Evolutionary conservation across 106 monocot genomes (phyloP), one percentile per base, ranked within the genome.

Genomic region (Apostasia shenzhenica): DNA sequence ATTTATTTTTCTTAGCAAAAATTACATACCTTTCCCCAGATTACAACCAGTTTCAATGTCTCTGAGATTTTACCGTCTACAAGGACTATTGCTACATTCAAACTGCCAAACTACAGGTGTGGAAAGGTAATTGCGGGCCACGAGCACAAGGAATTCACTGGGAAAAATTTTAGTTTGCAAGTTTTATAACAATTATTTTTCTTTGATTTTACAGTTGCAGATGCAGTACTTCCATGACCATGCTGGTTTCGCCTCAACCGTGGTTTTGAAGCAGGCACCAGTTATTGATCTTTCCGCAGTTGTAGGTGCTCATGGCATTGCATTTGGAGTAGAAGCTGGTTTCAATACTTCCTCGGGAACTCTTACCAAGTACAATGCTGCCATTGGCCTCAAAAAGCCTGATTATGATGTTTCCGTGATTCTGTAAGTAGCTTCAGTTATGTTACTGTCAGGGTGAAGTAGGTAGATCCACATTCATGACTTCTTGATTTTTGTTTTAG

Each of bases 171-270:
- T 8, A 12, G 13, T n/a, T 8, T 48, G 42, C 2, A 37, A 26
- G 3, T 14, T 5, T 37, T 61, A 56, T 43, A 9, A 40, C 43
- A 14, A 3, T 48, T 7, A 57, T 54, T 37, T 12, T 26, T 14
- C 51, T 48, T 48, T 59, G 42, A 45, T 70, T 61, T 58, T 53
- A 13, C 76, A 95, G 95, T 41, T 92, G 54, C 92, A 92, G 76
- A 48, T 99, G 69, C 92, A 99, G 75, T 90, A 92, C 76, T 92
- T 92, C 68, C 97, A 99, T 83, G 82, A 99, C 38, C 92, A 99
- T 83, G 97, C 85, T 12, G 75, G 73, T 66, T 61, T 92, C 61
- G 70, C 92, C 9, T 71, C 87, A 51, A 79, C 73, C 41, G 84
- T 89, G 26, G 86, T 74, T 55, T 50, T 87, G 74, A 99, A 84